Conservation (phyloP, 2,329 filamentous ascomycete species). For the Verticillium tricorpus region DNA sequence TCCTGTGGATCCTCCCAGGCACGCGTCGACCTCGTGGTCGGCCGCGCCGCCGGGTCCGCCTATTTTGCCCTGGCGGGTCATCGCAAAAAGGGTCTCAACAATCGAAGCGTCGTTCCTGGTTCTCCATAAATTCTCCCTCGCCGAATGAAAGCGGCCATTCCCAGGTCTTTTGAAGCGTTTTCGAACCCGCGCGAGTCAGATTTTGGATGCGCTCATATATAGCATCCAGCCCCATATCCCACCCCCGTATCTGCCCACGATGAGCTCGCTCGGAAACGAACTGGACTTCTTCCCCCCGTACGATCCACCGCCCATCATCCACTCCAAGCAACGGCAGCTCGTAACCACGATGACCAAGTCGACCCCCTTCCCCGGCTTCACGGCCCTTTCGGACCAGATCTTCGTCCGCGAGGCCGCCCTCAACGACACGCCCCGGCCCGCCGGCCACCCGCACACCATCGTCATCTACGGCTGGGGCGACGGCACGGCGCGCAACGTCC, state of each 20-base stretch:
- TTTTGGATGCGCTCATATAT: neutral
- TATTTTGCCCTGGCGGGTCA: neutral
- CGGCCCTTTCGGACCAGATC: slow-evolving; percentile 33
- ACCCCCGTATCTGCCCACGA: neutral
- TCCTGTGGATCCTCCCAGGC: neutral
- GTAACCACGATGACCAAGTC: neutral
- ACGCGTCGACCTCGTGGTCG: neutral
- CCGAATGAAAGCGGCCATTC: neutral
- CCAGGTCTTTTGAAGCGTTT: neutral
- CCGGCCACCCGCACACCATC: neutral
- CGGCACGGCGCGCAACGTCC: slow-evolving; percentile 90
- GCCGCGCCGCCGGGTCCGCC: neutral
- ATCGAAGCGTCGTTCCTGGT: neutral
- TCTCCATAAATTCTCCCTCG: neutral
- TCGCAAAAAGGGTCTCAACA: neutral
- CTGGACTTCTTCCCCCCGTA: neutral
- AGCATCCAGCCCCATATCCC: neutral
- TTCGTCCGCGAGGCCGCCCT: neutral
- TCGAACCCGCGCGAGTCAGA: neutral
- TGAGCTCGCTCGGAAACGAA: neutral
- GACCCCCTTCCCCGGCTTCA: slow-evolving; percentile 21
- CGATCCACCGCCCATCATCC: neutral
- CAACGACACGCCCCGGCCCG: neutral
- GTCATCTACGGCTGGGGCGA: slow-evolving; percentile 47
- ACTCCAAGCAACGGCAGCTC: neutral